Evolutionary conservation across 805 yeast species (phyloP), one percentile per base, ranked within the genome.

Genomic region (Nakazawaea laoshanensis): DNA sequence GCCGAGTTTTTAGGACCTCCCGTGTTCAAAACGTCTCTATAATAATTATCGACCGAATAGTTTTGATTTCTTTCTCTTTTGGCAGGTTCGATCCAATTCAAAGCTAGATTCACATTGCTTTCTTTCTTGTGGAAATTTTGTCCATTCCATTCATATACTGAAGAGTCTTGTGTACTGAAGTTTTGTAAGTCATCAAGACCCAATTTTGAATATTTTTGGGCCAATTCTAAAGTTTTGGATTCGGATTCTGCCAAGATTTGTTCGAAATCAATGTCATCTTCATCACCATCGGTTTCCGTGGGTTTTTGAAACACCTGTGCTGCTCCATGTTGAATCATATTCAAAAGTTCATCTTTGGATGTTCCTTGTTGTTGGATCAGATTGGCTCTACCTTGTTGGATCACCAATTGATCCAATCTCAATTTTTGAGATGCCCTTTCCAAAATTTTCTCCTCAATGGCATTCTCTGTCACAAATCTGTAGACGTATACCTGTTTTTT

Each of bases 71-170:
- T 67, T 52, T 81, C 92, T 59, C 92, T 69, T 51, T 85, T 86
- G 2, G 92, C 73, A 4, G 95, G 94, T 37, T 83, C 78, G 43
- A 88, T 78, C 89, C 94, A 84, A 15, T 68, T 67, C 37, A 75
- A 71, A 1, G 66, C 69, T n/a, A 24, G 11, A 14, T 72, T 61
- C 24, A 68, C 60, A 9, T 67, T 65, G 19, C 65, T 55, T 27
- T 62, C 67, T 45, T 78, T 78, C 58, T 76, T 76, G 54, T 78
- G 77, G 59, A 81, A 83, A 48, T 79, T 80, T 42, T 80, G 77
- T 30, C 94, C 94, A 53, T 83, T 78, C 94, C 94, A 83, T 55
- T 83, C 89, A 54, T 83, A 83, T 10, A 85, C 88, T 3, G 79
- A 72, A n/a, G n/a, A n/a, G 34, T 61, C 69, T 39, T 75, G 82